phyloP scores from a whole-genome alignment of 257 asterid species.

The Cynanchum wilfordii region DNA sequence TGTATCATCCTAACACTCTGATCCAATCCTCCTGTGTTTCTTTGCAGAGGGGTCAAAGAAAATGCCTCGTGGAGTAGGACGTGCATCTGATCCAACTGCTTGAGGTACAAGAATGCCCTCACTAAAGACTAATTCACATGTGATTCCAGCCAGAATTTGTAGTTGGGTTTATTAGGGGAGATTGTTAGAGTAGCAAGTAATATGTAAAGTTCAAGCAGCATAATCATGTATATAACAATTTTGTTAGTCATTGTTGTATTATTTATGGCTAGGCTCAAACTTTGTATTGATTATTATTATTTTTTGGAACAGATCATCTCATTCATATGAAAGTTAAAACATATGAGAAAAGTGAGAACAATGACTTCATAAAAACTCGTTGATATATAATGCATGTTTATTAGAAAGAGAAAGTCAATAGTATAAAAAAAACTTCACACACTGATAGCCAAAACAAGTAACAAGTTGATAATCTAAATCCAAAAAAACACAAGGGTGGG shows the following conservation, averaged over 20 bases:
- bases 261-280: background rate
- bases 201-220: background rate
- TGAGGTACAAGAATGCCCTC: background rate
- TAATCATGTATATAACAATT: conserved; percentile 10
- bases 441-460: conserved; percentile 2
- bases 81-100: conserved; percentile 23
- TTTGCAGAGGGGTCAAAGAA: conserved; percentile 58
- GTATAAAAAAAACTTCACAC: conserved; percentile 9
- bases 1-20: background rate
- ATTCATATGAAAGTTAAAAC: too few relatives aligned
- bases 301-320: too few relatives aligned
- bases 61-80: conserved; percentile 94
- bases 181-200: background rate
- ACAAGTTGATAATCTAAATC: conserved; percentile 7
- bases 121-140: background rate
- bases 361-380: background rate
- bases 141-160: background rate
- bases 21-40: conserved; percentile 2
- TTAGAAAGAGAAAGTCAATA: background rate
- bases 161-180: background rate
- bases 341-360: too few relatives aligned
- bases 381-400: conserved; percentile 8
- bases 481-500: background rate
- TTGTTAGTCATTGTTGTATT: background rate
- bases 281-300: background rate